Evolutionary conservation across 371 early-diverging fungal species (phyloP).

Genomic region (Funneliformis caledonium): DNA sequence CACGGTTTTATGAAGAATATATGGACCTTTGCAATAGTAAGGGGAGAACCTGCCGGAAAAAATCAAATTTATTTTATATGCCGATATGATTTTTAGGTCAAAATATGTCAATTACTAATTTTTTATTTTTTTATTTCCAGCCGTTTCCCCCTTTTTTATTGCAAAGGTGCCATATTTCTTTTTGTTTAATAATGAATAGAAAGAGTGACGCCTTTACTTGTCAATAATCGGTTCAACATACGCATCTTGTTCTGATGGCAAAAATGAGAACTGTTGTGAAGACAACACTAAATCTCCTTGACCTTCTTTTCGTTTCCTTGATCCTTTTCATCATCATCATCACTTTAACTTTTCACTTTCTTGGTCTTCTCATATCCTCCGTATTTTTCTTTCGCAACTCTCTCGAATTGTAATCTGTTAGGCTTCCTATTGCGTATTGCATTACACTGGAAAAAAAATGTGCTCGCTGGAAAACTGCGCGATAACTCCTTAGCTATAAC

Average conservation of each 20-base stretch:
- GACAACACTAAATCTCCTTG: slow-evolving; percentile 24
- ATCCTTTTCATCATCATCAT: slow-evolving; percentile 17
- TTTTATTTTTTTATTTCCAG: too few relatives aligned
- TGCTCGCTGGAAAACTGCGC: slow-evolving; percentile 33
- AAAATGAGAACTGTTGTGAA: slow-evolving; percentile 30
- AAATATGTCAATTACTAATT: too few relatives aligned
- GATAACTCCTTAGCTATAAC: slow-evolving; percentile 15
- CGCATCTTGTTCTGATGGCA: slow-evolving; percentile 19
- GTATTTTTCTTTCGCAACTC: slow-evolving; percentile 4
- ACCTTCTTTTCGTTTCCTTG: slow-evolving; percentile 18
- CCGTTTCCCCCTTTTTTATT: not conserved
- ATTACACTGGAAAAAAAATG: slow-evolving; percentile 31
- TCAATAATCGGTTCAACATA: slow-evolving; percentile 18
- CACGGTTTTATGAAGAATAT: slow-evolving; percentile 32
- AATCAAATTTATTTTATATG: too few relatives aligned
- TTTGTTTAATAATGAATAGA: slow-evolving; percentile 27
- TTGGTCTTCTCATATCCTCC: slow-evolving; percentile 14
- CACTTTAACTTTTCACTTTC: slow-evolving; percentile 19
- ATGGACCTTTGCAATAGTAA: not conserved
- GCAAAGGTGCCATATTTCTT: too few relatives aligned
- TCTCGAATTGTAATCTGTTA: slow-evolving; percentile 24
- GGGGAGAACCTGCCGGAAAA: too few relatives aligned
- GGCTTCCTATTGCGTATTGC: slow-evolving; percentile 34
- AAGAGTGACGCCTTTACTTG: not conserved
- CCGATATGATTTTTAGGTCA: too few relatives aligned